Conservation (phyloP, 208 protist genomes). For the Acanthamoeba lenticulata region DNA sequence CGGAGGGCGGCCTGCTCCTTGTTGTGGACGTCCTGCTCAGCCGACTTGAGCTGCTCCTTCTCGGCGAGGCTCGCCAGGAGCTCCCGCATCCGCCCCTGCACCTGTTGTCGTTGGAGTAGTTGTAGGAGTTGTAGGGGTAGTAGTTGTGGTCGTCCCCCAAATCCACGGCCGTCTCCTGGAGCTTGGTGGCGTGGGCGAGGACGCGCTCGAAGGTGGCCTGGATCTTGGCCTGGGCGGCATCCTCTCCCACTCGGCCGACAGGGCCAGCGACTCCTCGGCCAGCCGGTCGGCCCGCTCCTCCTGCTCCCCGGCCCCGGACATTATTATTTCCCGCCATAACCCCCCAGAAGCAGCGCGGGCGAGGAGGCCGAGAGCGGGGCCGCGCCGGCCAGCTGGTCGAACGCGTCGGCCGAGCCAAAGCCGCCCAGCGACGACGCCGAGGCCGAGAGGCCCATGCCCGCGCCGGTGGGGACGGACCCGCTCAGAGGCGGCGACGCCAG, state of each 20-base stretch:
- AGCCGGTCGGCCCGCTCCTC: neutral
- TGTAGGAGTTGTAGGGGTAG: neutral
- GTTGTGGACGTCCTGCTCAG: neutral
- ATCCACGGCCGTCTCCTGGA: neutral
- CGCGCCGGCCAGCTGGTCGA: neutral
- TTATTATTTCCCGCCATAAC: neutral
- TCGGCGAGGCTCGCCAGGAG: neutral
- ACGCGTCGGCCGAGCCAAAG: neutral
- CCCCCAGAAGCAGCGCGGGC: neutral
- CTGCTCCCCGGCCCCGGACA: neutral
- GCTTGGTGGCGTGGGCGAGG: neutral
- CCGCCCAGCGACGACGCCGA: neutral
- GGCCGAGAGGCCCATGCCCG: neutral
- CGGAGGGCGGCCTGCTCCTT: neutral
- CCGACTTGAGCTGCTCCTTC: neutral
- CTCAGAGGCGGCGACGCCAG: neutral
- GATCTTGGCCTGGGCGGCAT: neutral
- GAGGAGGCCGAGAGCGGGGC: neutral
- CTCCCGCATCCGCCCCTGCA: neutral
- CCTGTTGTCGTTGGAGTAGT: neutral
- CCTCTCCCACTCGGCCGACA: neutral
- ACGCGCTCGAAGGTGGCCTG: neutral
- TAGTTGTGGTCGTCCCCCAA: too few species aligned
- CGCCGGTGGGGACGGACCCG: neutral
- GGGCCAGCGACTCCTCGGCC: neutral